These are phyloP conservation scores for Daedaleopsis sinensis DNA, from an alignment of 768 basidiomycete genomes.

Conservation along the genomic window DNA sequence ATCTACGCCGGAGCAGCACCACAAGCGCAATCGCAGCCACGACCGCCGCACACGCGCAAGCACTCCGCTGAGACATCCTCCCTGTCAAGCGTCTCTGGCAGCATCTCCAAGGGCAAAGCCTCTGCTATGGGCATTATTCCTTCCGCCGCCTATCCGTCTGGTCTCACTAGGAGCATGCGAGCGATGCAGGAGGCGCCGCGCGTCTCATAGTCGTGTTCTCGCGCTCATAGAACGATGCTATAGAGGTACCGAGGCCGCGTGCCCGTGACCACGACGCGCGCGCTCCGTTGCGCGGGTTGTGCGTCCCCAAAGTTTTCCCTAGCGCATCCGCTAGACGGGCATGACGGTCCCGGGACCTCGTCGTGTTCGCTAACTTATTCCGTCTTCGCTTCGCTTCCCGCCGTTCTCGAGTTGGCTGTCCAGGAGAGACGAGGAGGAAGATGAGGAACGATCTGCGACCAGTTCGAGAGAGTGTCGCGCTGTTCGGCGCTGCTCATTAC, in stretches of 20 bases:
- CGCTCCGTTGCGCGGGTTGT: not conserved
- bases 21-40: slow-evolving; percentile 11
- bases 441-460: not conserved
- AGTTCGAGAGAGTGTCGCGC: slow-evolving; percentile 3
- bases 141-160: slow-evolving; percentile 16
- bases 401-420: not conserved
- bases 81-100: slow-evolving; percentile 4
- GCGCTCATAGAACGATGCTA: not conserved
- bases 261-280: not conserved
- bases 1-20: slow-evolving; percentile 4
- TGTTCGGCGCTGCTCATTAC: slow-evolving; percentile 3
- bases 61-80: not conserved
- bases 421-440: not conserved
- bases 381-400: not conserved
- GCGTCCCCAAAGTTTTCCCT: not conserved
- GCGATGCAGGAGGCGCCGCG: slow-evolving; percentile 25
- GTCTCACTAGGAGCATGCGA: slow-evolving; percentile 25
- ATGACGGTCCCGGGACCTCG: not conserved
- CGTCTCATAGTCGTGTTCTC: slow-evolving; percentile 10
- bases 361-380: slow-evolving; percentile 5
- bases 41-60: slow-evolving; percentile 15
- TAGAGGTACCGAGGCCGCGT: not conserved
- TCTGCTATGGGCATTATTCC: slow-evolving; percentile 10
- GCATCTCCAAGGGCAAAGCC: slow-evolving; percentile 13
- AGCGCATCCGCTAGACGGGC: not conserved